phyloP scores from a whole-genome alignment of 371 early-diverging fungal genomes.

The Mucor indicus region DNA sequence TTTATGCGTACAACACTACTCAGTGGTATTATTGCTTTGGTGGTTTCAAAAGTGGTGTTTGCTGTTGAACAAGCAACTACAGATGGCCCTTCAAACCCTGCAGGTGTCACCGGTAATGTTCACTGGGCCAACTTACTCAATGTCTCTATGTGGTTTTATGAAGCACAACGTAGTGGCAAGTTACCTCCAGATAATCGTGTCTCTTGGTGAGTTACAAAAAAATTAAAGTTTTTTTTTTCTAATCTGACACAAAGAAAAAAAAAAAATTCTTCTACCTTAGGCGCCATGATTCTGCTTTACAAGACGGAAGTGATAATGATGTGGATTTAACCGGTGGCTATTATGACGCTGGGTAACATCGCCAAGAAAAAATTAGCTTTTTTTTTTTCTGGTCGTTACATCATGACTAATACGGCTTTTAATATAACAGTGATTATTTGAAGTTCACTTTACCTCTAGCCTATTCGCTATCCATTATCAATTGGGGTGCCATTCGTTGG shows the following conservation, averaged over 20 bases:
- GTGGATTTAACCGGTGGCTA: constrained; percentile 50
- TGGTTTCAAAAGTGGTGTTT: background rate
- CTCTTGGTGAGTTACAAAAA: constrained; percentile 38
- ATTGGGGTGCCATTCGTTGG: constrained; percentile 61
- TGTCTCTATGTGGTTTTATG: constrained; percentile 51
- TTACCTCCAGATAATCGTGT: constrained; percentile 51
- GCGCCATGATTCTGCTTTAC: constrained; percentile 52
- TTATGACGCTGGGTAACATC: constrained; percentile 37
- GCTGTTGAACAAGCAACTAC: constrained; percentile 10
- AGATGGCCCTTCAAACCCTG: constrained; percentile 16
- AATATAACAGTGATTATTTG: constrained; percentile 64
- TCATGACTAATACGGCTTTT: no score
- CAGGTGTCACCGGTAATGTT: constrained; percentile 22
- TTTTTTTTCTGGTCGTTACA: no score
- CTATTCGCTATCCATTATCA: constrained; percentile 43
- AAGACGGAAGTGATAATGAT: constrained; percentile 48
- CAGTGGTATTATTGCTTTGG: constrained; percentile 2
- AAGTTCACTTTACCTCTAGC: constrained; percentile 64
- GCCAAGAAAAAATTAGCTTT: background rate
- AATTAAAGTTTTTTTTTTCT: background rate
- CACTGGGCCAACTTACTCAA: constrained; percentile 30
- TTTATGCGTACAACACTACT: background rate
- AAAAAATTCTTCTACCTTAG: constrained; percentile 10
- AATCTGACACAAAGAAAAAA: background rate
- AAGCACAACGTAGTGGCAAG: constrained; percentile 59